These are phyloP conservation scores for Carex scoparia DNA, from an alignment of 176 grass and related monocot species.

Conservation along the genomic window DNA sequence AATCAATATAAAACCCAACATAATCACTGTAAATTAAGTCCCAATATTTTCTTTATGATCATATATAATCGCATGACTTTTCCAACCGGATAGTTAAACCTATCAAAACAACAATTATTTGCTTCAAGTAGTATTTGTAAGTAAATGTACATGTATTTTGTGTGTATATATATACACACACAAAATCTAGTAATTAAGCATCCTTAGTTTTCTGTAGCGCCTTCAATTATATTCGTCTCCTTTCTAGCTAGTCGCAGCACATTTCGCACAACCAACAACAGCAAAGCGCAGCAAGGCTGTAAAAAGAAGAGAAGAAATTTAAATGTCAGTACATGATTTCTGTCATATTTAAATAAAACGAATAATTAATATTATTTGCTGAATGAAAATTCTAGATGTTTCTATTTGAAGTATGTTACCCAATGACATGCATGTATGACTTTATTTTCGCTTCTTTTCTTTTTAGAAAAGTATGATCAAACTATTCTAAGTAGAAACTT, in stretches of 20 bases:
- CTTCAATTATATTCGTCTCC: neutral
- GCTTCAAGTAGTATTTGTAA: neutral
- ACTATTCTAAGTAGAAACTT: no score
- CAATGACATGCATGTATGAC: no score
- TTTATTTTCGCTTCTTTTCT: no score
- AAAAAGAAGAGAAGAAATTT: neutral
- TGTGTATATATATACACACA: neutral
- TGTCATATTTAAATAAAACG: no score
- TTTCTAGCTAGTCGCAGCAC: slow-evolving; percentile 22
- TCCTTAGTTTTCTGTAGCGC: neutral
- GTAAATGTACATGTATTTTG: neutral
- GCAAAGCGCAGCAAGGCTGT: slow-evolving; percentile 29
- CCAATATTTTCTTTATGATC: no score
- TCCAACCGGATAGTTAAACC: neutral
- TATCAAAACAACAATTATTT: neutral
- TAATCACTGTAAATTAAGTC: no score
- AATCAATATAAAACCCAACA: no score
- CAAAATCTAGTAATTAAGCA: neutral
- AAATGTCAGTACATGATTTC: neutral
- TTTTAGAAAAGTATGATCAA: no score
- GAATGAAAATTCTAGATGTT: no score
- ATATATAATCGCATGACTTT: neutral
- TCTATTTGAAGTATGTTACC: no score
- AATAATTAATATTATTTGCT: no score
- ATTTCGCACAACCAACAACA: slow-evolving; percentile 28